Conservation (phyloP, 2,329 filamentous ascomycete genomes). For the Stromatinia cepivora region DNA sequence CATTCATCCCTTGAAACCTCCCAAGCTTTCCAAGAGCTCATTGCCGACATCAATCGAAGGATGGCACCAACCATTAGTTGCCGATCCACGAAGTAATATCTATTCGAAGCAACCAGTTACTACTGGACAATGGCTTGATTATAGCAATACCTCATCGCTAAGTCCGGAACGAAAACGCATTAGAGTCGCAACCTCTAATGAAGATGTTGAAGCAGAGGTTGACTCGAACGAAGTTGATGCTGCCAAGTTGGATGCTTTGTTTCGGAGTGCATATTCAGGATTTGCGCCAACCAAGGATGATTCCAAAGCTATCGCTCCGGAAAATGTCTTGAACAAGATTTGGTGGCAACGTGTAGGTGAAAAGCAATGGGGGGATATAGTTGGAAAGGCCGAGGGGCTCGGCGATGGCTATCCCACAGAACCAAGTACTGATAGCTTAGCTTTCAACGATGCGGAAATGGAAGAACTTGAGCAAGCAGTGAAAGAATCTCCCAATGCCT, state of each 20-base stretch:
- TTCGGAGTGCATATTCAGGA: conserved; percentile 75
- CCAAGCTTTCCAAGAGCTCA: conserved; percentile 70
- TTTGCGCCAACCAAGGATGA: conserved; percentile 78
- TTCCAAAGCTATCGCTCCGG: conserved; percentile 67
- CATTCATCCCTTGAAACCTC: conserved; percentile 66
- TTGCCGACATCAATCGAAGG: conserved; percentile 54
- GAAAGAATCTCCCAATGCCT: conserved; percentile 58
- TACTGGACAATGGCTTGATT: conserved; percentile 69
- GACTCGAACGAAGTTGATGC: conserved; percentile 57
- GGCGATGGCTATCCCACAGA: conserved; percentile 19
- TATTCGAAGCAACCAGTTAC: conserved; percentile 68
- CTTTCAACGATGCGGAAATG: conserved; percentile 28
- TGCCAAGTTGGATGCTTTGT: conserved; percentile 71
- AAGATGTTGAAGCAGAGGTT: conserved; percentile 52
- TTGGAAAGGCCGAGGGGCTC: conserved; percentile 44
- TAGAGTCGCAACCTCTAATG: conserved; percentile 66
- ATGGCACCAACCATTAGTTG: conserved; percentile 46
- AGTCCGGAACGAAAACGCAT: conserved; percentile 64
- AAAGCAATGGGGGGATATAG: conserved; percentile 63
- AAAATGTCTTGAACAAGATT: conserved; percentile 64
- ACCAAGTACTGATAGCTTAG: conserved; percentile 16
- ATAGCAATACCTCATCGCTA: conserved; percentile 61
- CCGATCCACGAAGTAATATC: conserved; percentile 47
- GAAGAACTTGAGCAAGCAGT: conserved; percentile 52
- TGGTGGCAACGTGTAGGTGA: conserved; percentile 77